phyloP scores from a whole-genome alignment of 768 basidiomycete genomes.

The Serendipita sp. region DNA sequence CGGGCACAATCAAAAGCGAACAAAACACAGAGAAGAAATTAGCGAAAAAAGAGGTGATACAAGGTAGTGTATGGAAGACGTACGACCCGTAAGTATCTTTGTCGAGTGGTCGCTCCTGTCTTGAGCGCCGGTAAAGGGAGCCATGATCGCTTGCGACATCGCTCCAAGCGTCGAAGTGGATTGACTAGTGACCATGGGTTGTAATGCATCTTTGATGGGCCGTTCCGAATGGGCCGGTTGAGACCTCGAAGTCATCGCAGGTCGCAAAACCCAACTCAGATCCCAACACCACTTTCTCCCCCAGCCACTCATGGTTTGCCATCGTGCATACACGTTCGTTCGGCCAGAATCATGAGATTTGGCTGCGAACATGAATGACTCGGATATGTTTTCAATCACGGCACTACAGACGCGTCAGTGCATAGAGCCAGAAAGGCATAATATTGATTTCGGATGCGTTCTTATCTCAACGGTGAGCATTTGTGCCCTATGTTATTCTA shows the following conservation, averaged over 20 bases:
- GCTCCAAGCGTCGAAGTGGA: constrained; percentile 2
- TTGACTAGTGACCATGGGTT: not conserved
- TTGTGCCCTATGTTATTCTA: too few species aligned
- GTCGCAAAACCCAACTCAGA: not conserved
- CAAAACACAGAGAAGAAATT: constrained; percentile 3
- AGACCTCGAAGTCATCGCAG: not conserved
- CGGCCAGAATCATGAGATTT: too few species aligned
- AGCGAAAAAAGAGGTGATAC: constrained; percentile 8
- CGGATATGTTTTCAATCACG: too few species aligned
- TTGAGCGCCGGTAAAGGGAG: constrained; percentile 36
- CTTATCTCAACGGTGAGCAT: too few species aligned
- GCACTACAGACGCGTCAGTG: too few species aligned
- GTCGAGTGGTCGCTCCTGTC: constrained; percentile 49
- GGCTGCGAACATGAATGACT: too few species aligned
- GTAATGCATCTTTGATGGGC: constrained; percentile 3
- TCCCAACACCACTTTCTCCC: not conserved
- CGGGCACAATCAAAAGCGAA: not conserved
- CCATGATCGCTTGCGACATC: constrained; percentile 46
- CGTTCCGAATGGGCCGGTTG: not conserved
- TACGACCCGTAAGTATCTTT: constrained; percentile 61
- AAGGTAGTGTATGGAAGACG: constrained; percentile 17
- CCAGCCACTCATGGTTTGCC: too few species aligned
- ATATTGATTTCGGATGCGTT: too few species aligned
- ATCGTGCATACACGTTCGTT: too few species aligned
- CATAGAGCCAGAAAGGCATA: too few species aligned